Evolutionary conservation across 2,329 filamentous ascomycete genomes (phyloP), one percentile per base, ranked within the genome.

Genomic region (Coniochaeta hoffmannii): DNA sequence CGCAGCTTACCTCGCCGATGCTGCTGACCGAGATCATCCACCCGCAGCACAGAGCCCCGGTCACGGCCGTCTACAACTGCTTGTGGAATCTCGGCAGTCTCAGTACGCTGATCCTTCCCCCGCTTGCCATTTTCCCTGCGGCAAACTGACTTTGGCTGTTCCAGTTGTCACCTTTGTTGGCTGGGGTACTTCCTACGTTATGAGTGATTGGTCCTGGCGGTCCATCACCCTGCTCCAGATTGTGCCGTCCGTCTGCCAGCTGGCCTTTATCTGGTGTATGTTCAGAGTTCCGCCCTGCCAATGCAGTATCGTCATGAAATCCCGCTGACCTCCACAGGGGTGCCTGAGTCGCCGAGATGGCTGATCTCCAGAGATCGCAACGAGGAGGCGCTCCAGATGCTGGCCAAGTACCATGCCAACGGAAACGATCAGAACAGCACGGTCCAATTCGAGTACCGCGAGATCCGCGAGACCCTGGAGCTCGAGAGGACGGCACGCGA

Each of bases 261-360:
- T 88, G 38, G 54, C 69, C 17, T 83, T 84, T 63, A 83, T 89
- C 67, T 88, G 80, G 71, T 82, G 74, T 69, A 72, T 6, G 38
- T 44, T 32, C 36, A 19, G 4, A 44, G 7, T 24, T 2, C 24
- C 17, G 7, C 30, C 38, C 19, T 2, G 9, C 17, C 3, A 24
- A 14, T 19, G 38, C 15, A n/a, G 12, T 36, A 36, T 2, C 22
- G 17, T 24, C 17, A 19, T 12, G 22, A 10, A n/a, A n/a, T n/a
- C n/a, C 24, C 3, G 22, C 38, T 44, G 38, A 44, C 19, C 10
- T 9, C 4, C 17, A 14, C 17, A 44, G 38, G 17, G 17, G 38
- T 87, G n/a, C 85, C 86, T 4, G 86, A 89, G 68, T 84, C 80
- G 0, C 86, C 85, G 0, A 77, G 85, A 59, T 89, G 78, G 72